Base-by-base conservation (phyloP, 2,329 filamentous ascomycete species). In the Aspergillus phoenicis region DNA sequence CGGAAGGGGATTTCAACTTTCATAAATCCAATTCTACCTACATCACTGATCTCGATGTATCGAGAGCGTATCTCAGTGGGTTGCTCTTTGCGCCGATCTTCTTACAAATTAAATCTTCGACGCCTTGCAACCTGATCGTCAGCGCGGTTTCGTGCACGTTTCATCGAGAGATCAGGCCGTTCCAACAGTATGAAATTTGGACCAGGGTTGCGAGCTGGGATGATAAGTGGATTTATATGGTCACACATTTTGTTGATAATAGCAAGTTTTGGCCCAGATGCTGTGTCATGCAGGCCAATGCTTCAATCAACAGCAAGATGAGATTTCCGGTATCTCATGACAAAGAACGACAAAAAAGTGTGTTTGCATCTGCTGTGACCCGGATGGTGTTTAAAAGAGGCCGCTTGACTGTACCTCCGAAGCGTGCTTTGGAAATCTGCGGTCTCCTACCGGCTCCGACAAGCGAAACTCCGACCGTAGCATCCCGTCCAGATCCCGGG, bases 31-130 rank as follows among this genome's bases (percentile, higher is more conserved):
- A 86, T 71, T 78, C 74, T 54, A 85, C 83, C 6, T 85, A 85
- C 71, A 85, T 86, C 69, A 73, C 78, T 63, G 84, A 86, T 65
- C 78, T 85, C 59, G 84, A 86, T 68, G 78, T 83, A 45, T 77
- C 79, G 3, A 80, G 83, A 26, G 81, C 81, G 2, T 77, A 83
- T 47, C 74, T 49, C 13, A n/a, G 47, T 26, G 15, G 13, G 6
- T n/a, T 15, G 2, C 47, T 49, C 26, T 33, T 49, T n/a, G 47
- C 13, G 3, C 28, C 47, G 5, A 7, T 24, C 6, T 5, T 49
- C 26, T 30, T 30, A 10, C 8, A 8, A 30, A 30, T 10, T 10
- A 30, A 3, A 10, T 30, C 8, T 30, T 26, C 24, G 5, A 3
- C 28, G 2, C 26, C 15, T 17, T 26, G 15, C 4, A 5, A 13